Percentiles rank a stretch among this genome's conserved stretches.
Evolutionary conservation across 208 protist species (phyloP).

Genomic region (Leishmania major): DNA sequence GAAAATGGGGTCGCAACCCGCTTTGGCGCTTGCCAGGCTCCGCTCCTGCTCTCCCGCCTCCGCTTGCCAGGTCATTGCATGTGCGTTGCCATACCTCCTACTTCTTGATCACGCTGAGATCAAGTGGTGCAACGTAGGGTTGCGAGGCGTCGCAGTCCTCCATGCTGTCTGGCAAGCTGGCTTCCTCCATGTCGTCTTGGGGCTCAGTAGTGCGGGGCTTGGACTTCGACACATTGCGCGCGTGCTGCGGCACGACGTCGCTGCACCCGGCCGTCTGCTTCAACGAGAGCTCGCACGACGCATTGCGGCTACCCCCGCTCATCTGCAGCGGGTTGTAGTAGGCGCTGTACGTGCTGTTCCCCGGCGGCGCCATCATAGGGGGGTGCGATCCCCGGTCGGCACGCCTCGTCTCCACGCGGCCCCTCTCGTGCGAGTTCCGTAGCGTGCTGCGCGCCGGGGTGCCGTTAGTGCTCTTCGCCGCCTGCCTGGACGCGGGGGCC

Average conservation of each 20-base stretch:
- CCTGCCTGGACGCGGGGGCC: not conserved
- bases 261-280: not conserved
- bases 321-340: constrained; percentile 18
- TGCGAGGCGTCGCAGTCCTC: not conserved
- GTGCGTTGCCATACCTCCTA: constrained; percentile 7
- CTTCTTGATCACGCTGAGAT: constrained; percentile 43
- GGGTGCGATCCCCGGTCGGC: constrained; percentile 6
- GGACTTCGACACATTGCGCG: constrained; percentile 2
- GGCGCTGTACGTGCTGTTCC: constrained; percentile 15
- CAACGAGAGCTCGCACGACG: constrained; percentile 8
- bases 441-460: not conserved
- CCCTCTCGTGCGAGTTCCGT: constrained; percentile 13
- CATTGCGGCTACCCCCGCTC: not conserved
- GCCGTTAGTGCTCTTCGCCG: not conserved
- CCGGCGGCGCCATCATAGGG: not conserved
- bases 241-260: constrained; percentile 18
- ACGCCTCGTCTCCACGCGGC: constrained; percentile 11
- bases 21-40: not conserved
- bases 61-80: not conserved
- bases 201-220: not conserved
- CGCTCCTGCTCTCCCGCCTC: not conserved
- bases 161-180: not conserved
- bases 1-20: not conserved
- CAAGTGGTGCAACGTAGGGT: constrained; percentile 38
- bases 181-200: not conserved